phyloP scores from a whole-genome alignment of 2,329 filamentous ascomycete genomes.

The Microcyclosporella mali region DNA sequence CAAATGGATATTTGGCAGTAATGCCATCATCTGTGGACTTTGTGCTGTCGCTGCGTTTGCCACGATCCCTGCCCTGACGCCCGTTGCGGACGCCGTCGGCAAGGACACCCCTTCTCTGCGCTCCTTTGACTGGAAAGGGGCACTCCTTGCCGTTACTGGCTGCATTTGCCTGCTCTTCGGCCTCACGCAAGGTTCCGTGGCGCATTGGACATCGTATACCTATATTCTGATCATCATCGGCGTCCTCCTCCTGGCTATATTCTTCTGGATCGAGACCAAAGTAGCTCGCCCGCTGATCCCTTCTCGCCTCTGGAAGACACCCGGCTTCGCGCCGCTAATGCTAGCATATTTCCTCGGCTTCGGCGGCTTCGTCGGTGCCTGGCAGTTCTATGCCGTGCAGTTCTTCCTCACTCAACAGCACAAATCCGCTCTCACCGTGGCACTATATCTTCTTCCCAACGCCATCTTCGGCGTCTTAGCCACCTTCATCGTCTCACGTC shows the following conservation, averaged over 20 bases:
- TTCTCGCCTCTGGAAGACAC: slow-evolving; percentile 38
- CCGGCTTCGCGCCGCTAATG: slow-evolving; percentile 40
- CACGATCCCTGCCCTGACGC: slow-evolving; percentile 36
- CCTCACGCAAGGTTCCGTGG: slow-evolving; percentile 32
- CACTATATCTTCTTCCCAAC: slow-evolving; percentile 43
- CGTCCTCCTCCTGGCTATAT: slow-evolving; percentile 26
- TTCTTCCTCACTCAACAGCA: slow-evolving; percentile 37
- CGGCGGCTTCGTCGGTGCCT: slow-evolving; percentile 27
- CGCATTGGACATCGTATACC: slow-evolving; percentile 34
- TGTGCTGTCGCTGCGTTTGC: slow-evolving; percentile 35
- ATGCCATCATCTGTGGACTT: slow-evolving; percentile 36
- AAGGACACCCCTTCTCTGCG: slow-evolving; percentile 18
- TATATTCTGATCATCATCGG: slow-evolving; percentile 33
- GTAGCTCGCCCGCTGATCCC: slow-evolving; percentile 31
- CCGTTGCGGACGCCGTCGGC: slow-evolving; percentile 25
- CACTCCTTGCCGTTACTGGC: slow-evolving; percentile 24
- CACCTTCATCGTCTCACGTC: slow-evolving; percentile 42
- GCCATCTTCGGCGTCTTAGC: slow-evolving; percentile 41
- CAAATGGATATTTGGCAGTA: slow-evolving; percentile 41
- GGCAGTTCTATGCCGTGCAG: slow-evolving; percentile 36
- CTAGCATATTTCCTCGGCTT: slow-evolving; percentile 41
- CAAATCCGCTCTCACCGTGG: slow-evolving; percentile 36
- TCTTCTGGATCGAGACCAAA: slow-evolving; percentile 29
- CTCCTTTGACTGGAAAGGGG: slow-evolving; percentile 31
- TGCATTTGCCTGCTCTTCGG: slow-evolving; percentile 34